Base-by-base conservation (phyloP, 352 stramenopile species). In the Phytophthora aleatoria region DNA sequence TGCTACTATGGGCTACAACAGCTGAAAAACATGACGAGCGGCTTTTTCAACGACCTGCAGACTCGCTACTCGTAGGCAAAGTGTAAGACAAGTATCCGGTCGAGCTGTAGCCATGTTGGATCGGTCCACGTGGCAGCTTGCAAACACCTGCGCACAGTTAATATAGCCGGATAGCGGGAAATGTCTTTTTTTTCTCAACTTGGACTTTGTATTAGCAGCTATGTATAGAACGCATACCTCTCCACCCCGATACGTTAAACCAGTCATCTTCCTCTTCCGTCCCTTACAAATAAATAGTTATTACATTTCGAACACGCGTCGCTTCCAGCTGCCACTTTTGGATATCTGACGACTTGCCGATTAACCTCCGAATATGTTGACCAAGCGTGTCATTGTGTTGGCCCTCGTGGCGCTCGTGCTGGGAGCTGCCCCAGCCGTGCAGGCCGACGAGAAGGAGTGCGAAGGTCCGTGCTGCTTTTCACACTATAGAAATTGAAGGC, bases 11-110 rank as follows among this genome's bases (percentile, higher is more conserved):
- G 42, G 4, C n/a, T 49, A 11, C 35, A 35, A 33, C 49, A 94
- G 87, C 84, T 96, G 26, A 96, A 96, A 73, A 86, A 91, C 63
- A 94, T 96, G 87, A 96, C 89, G 50, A 93, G 82, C 67, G 85
- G 80, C 55, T 96, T 96, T 77, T 96, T 96, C 73, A 85, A 64
- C 51, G 86, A 96, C 61, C 54, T 96, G 48, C 88, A 96, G 60
- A 84, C 77, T 13, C 88, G 88, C 55, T 96, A 96, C 71, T 85
- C 76, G 53, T 91, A 77, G 65, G 48, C 9, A 56, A 11, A 31
- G 5, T 15, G 41, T 39, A 10, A 20, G 20, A 20, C 20, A 20
- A 20, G 20, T 20, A 20, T 20, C 20, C 20, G 20, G 8, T n/a
- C 20, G 20, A 41, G 20, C 39, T 70, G 65, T 67, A 70, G 60